Percentiles rank a stretch among this genome's conserved stretches.
phyloP scores from a whole-genome alignment of 495 filamentous ascomycete species.

The Trypethelium eluteriae region DNA sequence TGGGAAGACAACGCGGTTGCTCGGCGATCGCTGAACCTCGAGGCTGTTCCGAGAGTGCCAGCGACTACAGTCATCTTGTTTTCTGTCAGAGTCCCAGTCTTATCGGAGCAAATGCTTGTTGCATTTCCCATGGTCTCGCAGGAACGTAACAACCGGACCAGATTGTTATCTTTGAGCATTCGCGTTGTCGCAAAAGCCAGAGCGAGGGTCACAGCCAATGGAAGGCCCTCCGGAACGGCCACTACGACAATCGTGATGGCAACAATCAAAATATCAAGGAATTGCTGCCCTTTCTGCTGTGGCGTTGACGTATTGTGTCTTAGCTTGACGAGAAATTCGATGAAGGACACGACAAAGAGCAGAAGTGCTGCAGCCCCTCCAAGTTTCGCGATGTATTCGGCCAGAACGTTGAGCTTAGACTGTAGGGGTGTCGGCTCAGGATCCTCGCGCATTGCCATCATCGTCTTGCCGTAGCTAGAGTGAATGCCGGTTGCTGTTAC shows the following conservation, averaged over 20 bases:
- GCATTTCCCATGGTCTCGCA: conserved; percentile 99
- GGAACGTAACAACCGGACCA: conserved; percentile 82
- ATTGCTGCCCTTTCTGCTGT: conserved; percentile 73
- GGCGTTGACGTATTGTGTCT: conserved; percentile 48
- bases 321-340: conserved; percentile 72
- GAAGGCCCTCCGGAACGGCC: conserved; percentile 87
- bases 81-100: conserved; percentile 84
- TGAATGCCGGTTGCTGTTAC: conserved; percentile 84
- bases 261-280: conserved; percentile 89
- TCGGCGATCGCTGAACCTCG: conserved; percentile 45
- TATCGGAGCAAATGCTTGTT: conserved; percentile 92
- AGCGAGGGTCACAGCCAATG: conserved; percentile 85
- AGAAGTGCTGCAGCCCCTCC: conserved; percentile 76
- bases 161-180: conserved; percentile 92
- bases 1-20: conserved; percentile 22
- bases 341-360: conserved; percentile 85
- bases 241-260: conserved; percentile 94
- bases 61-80: conserved; percentile 67
- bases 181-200: conserved; percentile 89
- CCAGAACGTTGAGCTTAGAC: conserved; percentile 81
- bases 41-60: conserved; percentile 49
- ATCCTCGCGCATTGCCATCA: conserved; percentile 88
- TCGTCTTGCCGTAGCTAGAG: conserved; percentile 81
- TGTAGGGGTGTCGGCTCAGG: conserved; percentile 91
- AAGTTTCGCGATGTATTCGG: conserved; percentile 89